phyloP scores from a whole-genome alignment of 2,329 filamentous ascomycete species.

The Didymella keratinophila region DNA sequence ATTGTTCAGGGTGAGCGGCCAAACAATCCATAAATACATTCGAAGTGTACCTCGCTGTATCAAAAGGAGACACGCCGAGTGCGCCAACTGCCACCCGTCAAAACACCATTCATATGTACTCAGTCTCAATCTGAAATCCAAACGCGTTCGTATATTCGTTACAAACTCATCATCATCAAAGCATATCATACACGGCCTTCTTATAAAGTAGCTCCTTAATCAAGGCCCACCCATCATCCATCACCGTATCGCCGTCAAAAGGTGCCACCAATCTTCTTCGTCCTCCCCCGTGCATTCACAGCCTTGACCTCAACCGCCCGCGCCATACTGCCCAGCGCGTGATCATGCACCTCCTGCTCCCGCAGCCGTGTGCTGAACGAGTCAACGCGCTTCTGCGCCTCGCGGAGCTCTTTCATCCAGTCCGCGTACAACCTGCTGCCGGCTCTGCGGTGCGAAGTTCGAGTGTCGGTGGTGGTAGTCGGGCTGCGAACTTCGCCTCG shows the following conservation, averaged over 20 bases:
- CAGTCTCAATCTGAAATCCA: background rate
- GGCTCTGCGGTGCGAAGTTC: background rate
- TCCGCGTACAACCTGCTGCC: conserved; percentile 16
- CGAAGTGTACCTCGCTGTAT: background rate
- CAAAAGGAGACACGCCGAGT: background rate
- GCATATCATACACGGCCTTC: background rate
- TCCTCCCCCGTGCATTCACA: background rate
- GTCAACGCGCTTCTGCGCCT: conserved; percentile 9
- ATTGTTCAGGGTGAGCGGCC: background rate
- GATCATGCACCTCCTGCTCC: background rate
- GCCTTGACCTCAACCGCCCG: conserved; percentile 5
- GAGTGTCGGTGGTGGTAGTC: background rate
- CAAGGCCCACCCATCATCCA: no score
- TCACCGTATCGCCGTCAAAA: no score
- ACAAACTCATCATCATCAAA: background rate
- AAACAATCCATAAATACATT: background rate
- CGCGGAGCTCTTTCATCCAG: conserved; percentile 11
- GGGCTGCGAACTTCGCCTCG: no score
- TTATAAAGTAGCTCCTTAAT: background rate
- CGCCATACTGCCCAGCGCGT: conserved; percentile 1
- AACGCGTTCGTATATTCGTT: background rate
- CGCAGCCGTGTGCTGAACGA: background rate
- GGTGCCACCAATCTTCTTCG: conserved; percentile 2
- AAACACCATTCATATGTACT: background rate
- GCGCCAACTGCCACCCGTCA: background rate